Conservation (phyloP, 2,329 filamentous ascomycete genomes). For the Ophiostoma himal-ulmi region DNA sequence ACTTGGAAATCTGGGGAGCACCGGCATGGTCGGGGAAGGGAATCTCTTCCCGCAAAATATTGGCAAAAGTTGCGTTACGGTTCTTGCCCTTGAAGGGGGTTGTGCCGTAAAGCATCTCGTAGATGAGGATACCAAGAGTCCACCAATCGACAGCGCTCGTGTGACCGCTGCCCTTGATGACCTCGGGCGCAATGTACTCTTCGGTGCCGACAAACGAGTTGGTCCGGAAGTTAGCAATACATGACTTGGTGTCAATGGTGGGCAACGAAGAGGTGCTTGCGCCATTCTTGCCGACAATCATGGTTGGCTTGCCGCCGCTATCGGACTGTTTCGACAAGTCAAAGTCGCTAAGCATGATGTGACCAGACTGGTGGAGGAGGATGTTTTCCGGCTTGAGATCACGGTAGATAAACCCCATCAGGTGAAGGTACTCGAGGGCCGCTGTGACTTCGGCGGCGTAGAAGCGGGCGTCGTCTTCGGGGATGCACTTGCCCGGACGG, state of each 20-base stretch:
- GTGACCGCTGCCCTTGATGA: constrained; percentile 97
- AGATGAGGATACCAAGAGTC: constrained; percentile 94
- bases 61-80: constrained; percentile 94
- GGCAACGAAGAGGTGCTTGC: constrained; percentile 80
- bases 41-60: constrained; percentile 92
- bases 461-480: constrained; percentile 93
- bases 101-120: constrained; percentile 98
- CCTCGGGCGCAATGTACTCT: constrained; percentile 97
- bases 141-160: constrained; percentile 99
- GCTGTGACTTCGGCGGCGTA: constrained; percentile 97
- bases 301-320: constrained; percentile 88
- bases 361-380: constrained; percentile 94
- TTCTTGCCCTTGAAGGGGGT: constrained; percentile 99
- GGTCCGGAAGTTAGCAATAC: constrained; percentile 95
- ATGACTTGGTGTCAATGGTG: constrained; percentile 97
- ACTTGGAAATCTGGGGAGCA: constrained; percentile 85
- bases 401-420: constrained; percentile 99
- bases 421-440: constrained; percentile 88
- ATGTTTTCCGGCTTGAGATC: constrained; percentile 99
- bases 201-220: constrained; percentile 98
- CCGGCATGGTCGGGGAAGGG: constrained; percentile 88
- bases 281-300: constrained; percentile 90
- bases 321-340: constrained; percentile 97
- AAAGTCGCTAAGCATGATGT: constrained; percentile 99
- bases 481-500: constrained; percentile 91